A percentile compares a stretch with the other conserved stretches of the same genome.
phyloP scores from a whole-genome alignment of 1,139 yeast genomes.

The Saccharomycopsis phalli region DNA sequence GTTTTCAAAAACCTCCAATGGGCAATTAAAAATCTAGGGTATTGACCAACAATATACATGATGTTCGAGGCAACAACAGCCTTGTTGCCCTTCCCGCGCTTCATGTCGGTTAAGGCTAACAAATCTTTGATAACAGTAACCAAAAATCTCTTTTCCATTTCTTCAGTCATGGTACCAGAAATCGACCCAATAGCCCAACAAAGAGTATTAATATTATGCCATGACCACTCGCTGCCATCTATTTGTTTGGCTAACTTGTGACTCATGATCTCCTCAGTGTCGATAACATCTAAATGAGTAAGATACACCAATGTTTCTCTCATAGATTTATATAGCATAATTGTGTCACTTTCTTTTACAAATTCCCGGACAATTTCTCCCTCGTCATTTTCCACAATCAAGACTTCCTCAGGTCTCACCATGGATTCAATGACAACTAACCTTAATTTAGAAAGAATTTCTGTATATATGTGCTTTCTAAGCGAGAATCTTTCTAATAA shows the following conservation, averaged over 20 bases:
- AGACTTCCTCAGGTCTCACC: constrained; percentile 98
- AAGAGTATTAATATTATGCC: constrained; percentile 93
- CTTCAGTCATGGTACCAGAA: constrained; percentile 98
- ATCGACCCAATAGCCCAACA: constrained; percentile 99
- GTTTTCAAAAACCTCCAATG: constrained; percentile 97
- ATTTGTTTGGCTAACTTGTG: constrained; percentile 85
- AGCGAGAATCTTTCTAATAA: constrained; percentile 66
- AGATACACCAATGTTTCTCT: constrained; percentile 91
- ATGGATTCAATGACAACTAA: constrained; percentile 89
- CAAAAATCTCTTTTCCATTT: constrained; percentile 88
- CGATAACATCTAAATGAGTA: constrained; percentile 90
- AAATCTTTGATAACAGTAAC: constrained; percentile 90
- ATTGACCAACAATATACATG: constrained; percentile 98
- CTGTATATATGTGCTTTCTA: constrained; percentile 75
- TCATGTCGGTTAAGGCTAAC: constrained; percentile 86
- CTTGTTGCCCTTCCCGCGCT: constrained; percentile 94
- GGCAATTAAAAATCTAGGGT: constrained; percentile 93
- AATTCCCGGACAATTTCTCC: constrained; percentile 98
- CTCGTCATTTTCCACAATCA: constrained; percentile 95
- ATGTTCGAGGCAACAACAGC: constrained; percentile 98
- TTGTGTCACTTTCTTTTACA: constrained; percentile 94
- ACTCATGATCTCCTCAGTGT: constrained; percentile 90
- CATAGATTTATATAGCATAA: constrained; percentile 89
- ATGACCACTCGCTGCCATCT: constrained; percentile 97
- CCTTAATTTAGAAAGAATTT: constrained; percentile 71